A percentile compares a stretch with the other conserved stretches of the same genome.
phyloP scores from a whole-genome alignment of 495 filamentous ascomycete species.

The Melanomma pulvis-pyrius region DNA sequence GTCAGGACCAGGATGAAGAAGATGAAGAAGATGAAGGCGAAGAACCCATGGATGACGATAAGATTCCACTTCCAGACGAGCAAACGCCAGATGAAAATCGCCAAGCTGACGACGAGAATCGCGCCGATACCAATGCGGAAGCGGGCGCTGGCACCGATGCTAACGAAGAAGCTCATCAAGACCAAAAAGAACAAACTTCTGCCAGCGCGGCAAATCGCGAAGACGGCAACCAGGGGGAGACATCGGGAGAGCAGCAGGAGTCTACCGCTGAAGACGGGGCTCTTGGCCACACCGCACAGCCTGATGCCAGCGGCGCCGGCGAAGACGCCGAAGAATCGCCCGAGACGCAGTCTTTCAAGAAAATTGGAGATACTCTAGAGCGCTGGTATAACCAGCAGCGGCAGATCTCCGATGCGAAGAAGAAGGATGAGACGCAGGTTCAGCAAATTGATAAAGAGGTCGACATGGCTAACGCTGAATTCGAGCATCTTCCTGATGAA shows the following conservation, averaged over 20 bases:
- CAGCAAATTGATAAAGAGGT: slow-evolving; percentile 51
- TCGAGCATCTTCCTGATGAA: slow-evolving; percentile 87
- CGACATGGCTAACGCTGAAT: slow-evolving; percentile 73
- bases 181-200: slow-evolving; percentile 31
- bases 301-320: slow-evolving; percentile 18
- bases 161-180: slow-evolving; percentile 32
- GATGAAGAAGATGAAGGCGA: slow-evolving; percentile 44
- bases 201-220: slow-evolving; percentile 34
- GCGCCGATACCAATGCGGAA: slow-evolving; percentile 32
- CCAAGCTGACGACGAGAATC: slow-evolving; percentile 15
- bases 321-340: slow-evolving; percentile 39
- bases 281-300: slow-evolving; percentile 31
- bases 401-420: slow-evolving; percentile 71
- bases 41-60: slow-evolving; percentile 44
- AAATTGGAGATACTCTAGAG: slow-evolving; percentile 90
- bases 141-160: slow-evolving; percentile 34
- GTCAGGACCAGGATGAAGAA: slow-evolving; percentile 47
- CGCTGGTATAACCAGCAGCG: slow-evolving; percentile 83
- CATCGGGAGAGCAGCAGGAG: slow-evolving; percentile 34
- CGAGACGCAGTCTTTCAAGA: slow-evolving; percentile 72
- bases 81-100: slow-evolving; percentile 8
- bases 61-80: slow-evolving; percentile 38
- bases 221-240: slow-evolving; percentile 35
- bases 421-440: slow-evolving; percentile 61
- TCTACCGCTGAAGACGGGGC: slow-evolving; percentile 30